Evolutionary conservation across 495 filamentous ascomycete species (phyloP).

Genomic region (Neurospora sp.): DNA sequence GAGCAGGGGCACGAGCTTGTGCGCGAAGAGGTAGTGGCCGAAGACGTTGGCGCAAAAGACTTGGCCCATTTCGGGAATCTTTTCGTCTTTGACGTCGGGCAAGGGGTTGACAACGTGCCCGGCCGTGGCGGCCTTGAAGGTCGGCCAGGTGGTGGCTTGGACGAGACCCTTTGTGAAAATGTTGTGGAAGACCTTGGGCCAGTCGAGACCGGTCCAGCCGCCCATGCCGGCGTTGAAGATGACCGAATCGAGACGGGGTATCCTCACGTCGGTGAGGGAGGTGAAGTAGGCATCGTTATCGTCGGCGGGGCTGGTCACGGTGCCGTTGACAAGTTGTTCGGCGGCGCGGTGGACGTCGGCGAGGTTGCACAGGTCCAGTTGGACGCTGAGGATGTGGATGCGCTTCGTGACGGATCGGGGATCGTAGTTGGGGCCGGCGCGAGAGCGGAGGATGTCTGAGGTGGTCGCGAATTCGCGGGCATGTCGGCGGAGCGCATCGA

Average conservation of each 20-base stretch:
- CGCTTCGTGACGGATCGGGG: conserved; percentile 35
- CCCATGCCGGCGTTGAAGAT: conserved; percentile 86
- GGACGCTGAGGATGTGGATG: conserved; percentile 45
- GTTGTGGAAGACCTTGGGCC: conserved; percentile 48
- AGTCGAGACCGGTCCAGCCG: conserved; percentile 75
- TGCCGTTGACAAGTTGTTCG: conserved; percentile 37
- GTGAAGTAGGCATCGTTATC: conserved; percentile 20
- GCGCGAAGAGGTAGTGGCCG: conserved; percentile 85
- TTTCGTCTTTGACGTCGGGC: conserved; percentile 2
- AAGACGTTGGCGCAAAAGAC: conserved; percentile 90
- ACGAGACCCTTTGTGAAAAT: conserved; percentile 53
- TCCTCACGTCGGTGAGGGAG: conserved; percentile 33
- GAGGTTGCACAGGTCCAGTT: conserved; percentile 48
- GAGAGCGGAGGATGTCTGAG: conserved; percentile 25
- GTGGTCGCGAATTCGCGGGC: conserved; percentile 33
- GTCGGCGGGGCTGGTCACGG: conserved; percentile 30
- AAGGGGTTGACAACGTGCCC: conserved; percentile 45
- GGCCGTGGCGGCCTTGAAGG: conserved; percentile 54
- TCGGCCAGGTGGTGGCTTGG: conserved; percentile 65
- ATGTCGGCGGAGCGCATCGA: conserved; percentile 43
- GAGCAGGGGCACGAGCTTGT: conserved; percentile 67
- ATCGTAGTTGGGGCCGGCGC: conserved; percentile 31
- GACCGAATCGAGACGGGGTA: conserved; percentile 67
- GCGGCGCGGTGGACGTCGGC: conserved; percentile 37
- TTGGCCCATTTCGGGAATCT: conserved; percentile 43